These are phyloP conservation scores for Notholithocarpus densiflorus DNA, from an alignment of 306 rosid genomes.

Conservation along the genomic window DNA sequence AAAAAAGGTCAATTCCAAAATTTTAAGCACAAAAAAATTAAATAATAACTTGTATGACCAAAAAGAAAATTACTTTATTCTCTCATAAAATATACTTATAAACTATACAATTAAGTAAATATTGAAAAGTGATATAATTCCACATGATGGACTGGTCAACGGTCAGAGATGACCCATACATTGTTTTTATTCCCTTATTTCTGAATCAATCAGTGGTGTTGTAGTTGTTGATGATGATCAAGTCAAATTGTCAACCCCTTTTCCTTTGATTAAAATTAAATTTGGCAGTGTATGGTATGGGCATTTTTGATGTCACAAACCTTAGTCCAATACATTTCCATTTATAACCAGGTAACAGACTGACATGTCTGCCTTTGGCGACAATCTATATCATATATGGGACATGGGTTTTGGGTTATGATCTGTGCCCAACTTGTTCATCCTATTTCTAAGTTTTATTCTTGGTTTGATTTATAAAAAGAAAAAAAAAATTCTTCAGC, in stretches of 20 bases:
- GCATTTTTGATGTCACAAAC: constrained; percentile 1
- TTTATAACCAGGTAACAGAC: not conserved
- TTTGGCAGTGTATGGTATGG: constrained; percentile 7
- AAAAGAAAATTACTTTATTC: not conserved
- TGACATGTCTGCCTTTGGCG: no score
- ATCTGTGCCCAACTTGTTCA: no score
- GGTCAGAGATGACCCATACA: constrained; percentile 44
- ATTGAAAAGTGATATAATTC: not conserved
- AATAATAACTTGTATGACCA: no score
- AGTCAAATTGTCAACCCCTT: constrained; percentile 16
- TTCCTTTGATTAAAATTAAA: constrained; percentile 5
- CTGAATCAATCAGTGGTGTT: not conserved
- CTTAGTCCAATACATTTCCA: not conserved
- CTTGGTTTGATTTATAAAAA: no score
- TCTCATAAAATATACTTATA: not conserved
- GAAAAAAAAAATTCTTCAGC: no score
- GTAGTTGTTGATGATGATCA: not conserved
- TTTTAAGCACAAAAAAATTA: no score
- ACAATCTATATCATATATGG: no score
- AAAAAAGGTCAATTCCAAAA: not conserved
- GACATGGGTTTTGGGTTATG: no score
- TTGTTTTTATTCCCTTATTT: constrained; percentile 28
- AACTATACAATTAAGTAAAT: not conserved
- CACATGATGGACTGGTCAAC: constrained; percentile 27
- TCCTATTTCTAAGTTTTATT: no score